Percentiles rank a stretch among this genome's conserved stretches.
phyloP scores from a whole-genome alignment of 108 stramenopile genomes.

The Fragilaria radians region DNA sequence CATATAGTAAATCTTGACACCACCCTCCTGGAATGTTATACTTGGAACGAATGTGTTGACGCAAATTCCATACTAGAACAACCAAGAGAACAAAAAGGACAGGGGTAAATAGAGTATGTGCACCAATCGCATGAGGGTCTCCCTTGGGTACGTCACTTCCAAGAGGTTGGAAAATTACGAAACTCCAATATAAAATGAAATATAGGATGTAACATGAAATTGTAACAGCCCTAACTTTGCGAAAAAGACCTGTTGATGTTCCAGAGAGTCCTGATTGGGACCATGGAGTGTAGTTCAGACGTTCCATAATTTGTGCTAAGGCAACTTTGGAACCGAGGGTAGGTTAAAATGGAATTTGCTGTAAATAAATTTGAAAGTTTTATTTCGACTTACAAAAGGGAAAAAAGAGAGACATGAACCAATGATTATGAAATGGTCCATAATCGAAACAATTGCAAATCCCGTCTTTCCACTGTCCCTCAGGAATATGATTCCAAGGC shows the following conservation, averaged over 20 bases:
- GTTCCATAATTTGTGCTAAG: slow-evolving; percentile 22
- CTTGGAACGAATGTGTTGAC: slow-evolving; percentile 11
- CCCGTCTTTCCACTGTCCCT: slow-evolving; percentile 26
- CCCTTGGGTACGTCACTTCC: no score
- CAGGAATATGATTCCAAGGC: slow-evolving; percentile 4
- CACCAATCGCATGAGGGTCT: background rate
- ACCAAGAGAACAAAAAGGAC: background rate
- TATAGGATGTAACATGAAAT: background rate
- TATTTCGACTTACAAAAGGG: slow-evolving; percentile 37
- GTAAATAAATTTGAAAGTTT: background rate
- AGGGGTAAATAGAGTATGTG: background rate
- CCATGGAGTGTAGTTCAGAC: slow-evolving; percentile 16
- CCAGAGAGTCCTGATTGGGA: background rate
- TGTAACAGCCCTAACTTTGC: background rate
- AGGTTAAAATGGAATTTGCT: background rate
- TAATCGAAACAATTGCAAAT: slow-evolving; percentile 14
- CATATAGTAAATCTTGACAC: slow-evolving; percentile 6
- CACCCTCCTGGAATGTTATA: slow-evolving; percentile 15
- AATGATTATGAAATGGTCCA: slow-evolving; percentile 12
- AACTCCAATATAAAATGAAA: background rate
- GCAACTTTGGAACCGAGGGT: slow-evolving; percentile 6
- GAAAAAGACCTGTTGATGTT: background rate
- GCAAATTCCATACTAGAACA: background rate
- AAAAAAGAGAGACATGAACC: slow-evolving; percentile 10
- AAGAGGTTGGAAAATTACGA: background rate